Percentiles rank a stretch among this genome's conserved stretches.
phyloP scores from a whole-genome alignment of 352 stramenopile genomes.

The Phytophthora constricta region DNA sequence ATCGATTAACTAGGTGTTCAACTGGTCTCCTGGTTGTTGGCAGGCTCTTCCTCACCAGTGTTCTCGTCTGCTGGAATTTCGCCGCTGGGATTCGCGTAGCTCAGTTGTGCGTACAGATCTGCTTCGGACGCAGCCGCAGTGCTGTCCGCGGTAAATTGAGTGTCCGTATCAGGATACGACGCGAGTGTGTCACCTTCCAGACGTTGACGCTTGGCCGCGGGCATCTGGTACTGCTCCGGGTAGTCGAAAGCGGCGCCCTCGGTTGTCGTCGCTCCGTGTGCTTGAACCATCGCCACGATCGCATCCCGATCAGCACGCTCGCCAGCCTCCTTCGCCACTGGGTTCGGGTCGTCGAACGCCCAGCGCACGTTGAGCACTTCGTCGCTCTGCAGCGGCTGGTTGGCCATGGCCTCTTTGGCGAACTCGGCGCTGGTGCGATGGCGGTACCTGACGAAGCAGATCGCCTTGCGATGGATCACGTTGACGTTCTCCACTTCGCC shows the following conservation, averaged over 20 bases:
- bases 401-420: slow-evolving; percentile 90
- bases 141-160: slow-evolving; percentile 44
- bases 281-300: slow-evolving; percentile 84
- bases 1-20: neutral
- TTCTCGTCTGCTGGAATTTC: slow-evolving; percentile 28
- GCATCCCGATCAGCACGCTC: slow-evolving; percentile 90
- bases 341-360: slow-evolving; percentile 95
- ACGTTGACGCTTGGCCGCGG: slow-evolving; percentile 68
- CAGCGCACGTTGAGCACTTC: slow-evolving; percentile 94
- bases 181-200: slow-evolving; percentile 67
- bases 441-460: slow-evolving; percentile 91
- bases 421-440: slow-evolving; percentile 85
- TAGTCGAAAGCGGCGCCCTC: slow-evolving; percentile 79
- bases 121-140: slow-evolving; percentile 20
- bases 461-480: slow-evolving; percentile 91
- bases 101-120: slow-evolving; percentile 58
- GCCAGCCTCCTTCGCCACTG: slow-evolving; percentile 89
- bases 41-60: slow-evolving; percentile 21
- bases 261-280: slow-evolving; percentile 60
- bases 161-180: slow-evolving; percentile 78
- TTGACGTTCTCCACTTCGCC: slow-evolving; percentile 95
- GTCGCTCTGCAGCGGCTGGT: slow-evolving; percentile 86
- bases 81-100: slow-evolving; percentile 58
- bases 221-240: slow-evolving; percentile 80
- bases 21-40: slow-evolving; percentile 7